Evolutionary conservation across 1,284 basidiomycete genomes (phyloP), one percentile per base, ranked within the genome.

Genomic region (Sanghuangporus baumii): DNA sequence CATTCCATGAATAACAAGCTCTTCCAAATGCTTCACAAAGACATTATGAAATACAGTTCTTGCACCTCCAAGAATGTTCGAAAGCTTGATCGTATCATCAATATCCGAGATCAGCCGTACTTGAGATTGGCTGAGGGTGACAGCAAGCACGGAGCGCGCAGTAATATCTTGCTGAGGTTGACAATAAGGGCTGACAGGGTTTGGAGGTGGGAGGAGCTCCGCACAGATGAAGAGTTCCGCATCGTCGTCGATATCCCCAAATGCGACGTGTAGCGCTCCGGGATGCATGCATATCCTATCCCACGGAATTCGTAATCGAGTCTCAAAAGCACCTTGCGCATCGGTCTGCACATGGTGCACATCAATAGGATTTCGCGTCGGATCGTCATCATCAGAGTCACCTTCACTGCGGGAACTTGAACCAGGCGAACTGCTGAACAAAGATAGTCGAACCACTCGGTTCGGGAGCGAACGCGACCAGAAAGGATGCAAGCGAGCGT

Each of bases 11-110:
- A 97, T 89, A 51, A 89, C 78, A 47, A 87, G 83, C 59, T 97
- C 93, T 58, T 82, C 78, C 41, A 93, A 74, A 63, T 89, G 87
- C 70, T 85, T 87, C 7, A 89, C 88, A 66, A 93, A 92, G 0
- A 92, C 89, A 68, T 89, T 90, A 54, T 82, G 79, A 72, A 94
- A 95, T 2, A 91, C 85, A 1, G 85, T 79, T 38, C 91, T 79
- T 0, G 91, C 85, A 0, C 93, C 93, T 12, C 78, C 76, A 2
- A 88, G 70, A n/a, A 96, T 81, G 59, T 87, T 85, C 0, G 90
- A 87, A 55, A 83, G 73, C 72, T 96, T 98, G 66, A 97, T 82
- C 0, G 96, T 98, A 73, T 98, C 96, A 72, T 98, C 96, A 51
- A 98, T 89, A 71, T 98, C 96, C 0, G 93, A 96, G 38, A 98